Conservation (phyloP, 176 grass and related monocot species). For the Raddia distichophylla region DNA sequence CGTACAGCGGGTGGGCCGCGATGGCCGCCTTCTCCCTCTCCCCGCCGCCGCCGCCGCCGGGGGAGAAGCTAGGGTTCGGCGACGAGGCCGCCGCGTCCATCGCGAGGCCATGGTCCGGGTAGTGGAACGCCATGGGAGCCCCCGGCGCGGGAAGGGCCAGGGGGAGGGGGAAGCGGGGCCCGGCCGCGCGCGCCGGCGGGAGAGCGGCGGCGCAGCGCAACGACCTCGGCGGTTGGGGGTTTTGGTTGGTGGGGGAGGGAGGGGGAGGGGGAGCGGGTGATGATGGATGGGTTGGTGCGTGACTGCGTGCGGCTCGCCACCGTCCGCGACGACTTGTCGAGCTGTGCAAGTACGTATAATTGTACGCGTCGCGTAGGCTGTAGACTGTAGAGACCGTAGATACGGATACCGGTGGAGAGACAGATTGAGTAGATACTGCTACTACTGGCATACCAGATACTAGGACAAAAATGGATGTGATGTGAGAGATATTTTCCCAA, state of each 20-base stretch:
- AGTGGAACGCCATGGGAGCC: conserved; percentile 57
- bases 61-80: conserved; percentile 61
- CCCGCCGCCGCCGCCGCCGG: conserved; percentile 12
- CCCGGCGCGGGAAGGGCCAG: neutral
- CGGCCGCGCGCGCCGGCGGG: neutral
- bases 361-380: neutral
- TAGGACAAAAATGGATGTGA: neutral
- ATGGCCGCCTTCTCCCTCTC: conserved; percentile 82
- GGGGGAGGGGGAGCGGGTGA: conserved; percentile 33
- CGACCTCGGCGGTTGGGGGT: conserved; percentile 44
- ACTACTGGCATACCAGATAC: neutral
- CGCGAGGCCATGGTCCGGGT: conserved; percentile 51
- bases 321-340: neutral
- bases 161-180: neutral
- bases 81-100: conserved; percentile 57
- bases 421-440: neutral
- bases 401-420: neutral
- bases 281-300: conserved; percentile 23
- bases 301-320: conserved; percentile 4
- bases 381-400: neutral
- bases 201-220: conserved; percentile 8
- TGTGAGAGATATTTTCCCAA: neutral
- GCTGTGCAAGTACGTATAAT: neutral
- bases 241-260: conserved; percentile 41
- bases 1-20: conserved; percentile 86